These are phyloP conservation scores for Trichoderma afroharzianum DNA, from an alignment of 2,329 filamentous ascomycete species.

Conservation along the genomic window DNA sequence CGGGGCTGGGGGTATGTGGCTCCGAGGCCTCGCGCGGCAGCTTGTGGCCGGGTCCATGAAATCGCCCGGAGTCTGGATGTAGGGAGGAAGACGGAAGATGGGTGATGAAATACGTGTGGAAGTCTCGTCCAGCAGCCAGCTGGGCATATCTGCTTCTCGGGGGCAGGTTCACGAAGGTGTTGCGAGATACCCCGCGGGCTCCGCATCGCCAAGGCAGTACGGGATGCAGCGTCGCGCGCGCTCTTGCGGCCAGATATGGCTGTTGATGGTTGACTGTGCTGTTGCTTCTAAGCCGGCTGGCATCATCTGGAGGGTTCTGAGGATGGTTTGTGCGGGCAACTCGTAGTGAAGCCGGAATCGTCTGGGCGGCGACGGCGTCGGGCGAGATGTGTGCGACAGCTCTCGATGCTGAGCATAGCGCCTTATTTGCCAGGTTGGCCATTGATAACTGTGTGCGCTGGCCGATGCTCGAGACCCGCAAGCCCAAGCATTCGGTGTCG, in stretches of 20 bases:
- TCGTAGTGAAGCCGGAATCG: slow-evolving; percentile 14
- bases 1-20: slow-evolving; percentile 61
- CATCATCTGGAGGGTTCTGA: neutral
- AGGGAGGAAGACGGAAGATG: slow-evolving; percentile 90
- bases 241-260: neutral
- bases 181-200: slow-evolving; percentile 11
- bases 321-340: neutral
- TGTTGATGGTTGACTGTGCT: neutral
- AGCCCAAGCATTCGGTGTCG: slow-evolving; percentile 16
- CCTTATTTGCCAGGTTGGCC: slow-evolving; percentile 23
- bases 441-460: slow-evolving; percentile 20
- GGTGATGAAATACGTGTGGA: slow-evolving; percentile 97
- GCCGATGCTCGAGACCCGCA: slow-evolving; percentile 6
- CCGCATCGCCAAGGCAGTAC: slow-evolving; percentile 12
- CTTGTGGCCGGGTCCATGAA: slow-evolving; percentile 70
- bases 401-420: slow-evolving; percentile 22
- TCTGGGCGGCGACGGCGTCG: slow-evolving; percentile 13
- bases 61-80: slow-evolving; percentile 73
- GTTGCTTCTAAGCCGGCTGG: neutral
- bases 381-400: slow-evolving; percentile 20
- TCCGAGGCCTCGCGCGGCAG: slow-evolving; percentile 80
- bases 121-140: slow-evolving; percentile 45
- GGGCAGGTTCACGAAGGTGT: neutral
- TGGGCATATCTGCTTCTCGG: slow-evolving; percentile 2
- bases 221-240: neutral